Evolutionary conservation across 2,329 filamentous ascomycete species (phyloP).

Genomic region (Pseudogymnoascus sp.): DNA sequence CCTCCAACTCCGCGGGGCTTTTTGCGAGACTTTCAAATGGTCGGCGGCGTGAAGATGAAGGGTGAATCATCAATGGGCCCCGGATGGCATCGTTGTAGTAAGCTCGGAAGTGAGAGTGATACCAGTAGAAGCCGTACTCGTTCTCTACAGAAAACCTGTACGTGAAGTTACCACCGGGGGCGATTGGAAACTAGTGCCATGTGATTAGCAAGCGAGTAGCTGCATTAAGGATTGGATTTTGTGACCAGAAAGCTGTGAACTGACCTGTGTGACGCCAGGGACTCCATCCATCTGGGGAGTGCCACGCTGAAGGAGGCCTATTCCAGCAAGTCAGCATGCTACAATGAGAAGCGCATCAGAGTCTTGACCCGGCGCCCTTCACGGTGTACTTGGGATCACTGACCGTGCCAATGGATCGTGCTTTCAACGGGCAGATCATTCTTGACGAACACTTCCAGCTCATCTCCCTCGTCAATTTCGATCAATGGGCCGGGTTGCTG

Average conservation of each 20-base stretch:
- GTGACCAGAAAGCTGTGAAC: neutral
- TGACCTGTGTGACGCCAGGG: constrained; percentile 20
- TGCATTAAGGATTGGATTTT: no score
- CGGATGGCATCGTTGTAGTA: constrained; percentile 42
- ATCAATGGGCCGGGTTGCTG: constrained; percentile 42
- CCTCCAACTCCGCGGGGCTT: constrained; percentile 13
- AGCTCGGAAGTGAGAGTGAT: constrained; percentile 47
- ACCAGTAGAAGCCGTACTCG: constrained; percentile 44
- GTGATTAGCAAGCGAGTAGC: neutral
- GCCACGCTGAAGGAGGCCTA: constrained; percentile 34
- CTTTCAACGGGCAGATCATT: neutral
- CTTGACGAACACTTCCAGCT: neutral
- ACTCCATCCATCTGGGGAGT: constrained; percentile 36
- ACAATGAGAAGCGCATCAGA: neutral
- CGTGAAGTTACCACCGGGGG: constrained; percentile 25
- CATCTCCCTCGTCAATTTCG: constrained; percentile 13
- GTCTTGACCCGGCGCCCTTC: neutral
- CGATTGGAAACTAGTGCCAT: constrained; percentile 4
- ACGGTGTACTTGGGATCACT: neutral
- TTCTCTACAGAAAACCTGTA: constrained; percentile 17
- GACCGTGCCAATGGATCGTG: neutral
- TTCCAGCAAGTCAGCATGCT: neutral
- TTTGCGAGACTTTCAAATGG: constrained; percentile 17
- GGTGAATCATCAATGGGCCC: constrained; percentile 47
- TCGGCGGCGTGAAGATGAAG: constrained; percentile 11